phyloP scores from a whole-genome alignment of 495 filamentous ascomycete genomes.

The Rhypophila decipiens region DNA sequence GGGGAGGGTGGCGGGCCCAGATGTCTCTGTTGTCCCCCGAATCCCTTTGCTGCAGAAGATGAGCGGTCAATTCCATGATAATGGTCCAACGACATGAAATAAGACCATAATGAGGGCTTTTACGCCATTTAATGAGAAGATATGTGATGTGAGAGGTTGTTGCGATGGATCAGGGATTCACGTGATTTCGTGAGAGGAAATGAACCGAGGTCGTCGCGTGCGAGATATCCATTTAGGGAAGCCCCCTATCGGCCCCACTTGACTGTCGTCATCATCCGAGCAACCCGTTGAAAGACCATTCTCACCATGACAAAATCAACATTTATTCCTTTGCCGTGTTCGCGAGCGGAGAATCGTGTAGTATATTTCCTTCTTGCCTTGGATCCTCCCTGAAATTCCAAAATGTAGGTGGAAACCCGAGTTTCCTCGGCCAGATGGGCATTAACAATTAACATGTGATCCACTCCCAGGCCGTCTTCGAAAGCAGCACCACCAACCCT shows the following conservation, averaged over 20 bases:
- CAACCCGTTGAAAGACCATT: no score
- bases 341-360: not conserved
- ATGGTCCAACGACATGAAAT: no score
- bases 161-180: no score
- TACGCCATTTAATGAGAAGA: no score
- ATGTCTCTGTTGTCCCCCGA: no score
- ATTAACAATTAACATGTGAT: not conserved
- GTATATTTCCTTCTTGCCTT: not conserved
- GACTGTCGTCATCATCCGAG: not conserved
- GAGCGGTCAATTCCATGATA: no score
- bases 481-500: constrained; percentile 3
- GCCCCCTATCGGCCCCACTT: not conserved
- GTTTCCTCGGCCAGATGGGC: not conserved
- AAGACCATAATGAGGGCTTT: no score
- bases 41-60: no score
- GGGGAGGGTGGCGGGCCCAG: no score
- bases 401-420: constrained; percentile 1
- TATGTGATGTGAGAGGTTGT: no score
- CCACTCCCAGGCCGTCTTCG: constrained; percentile 2
- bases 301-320: no score
- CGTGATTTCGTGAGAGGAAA: not conserved
- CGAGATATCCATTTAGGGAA: not conserved
- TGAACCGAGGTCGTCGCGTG: not conserved
- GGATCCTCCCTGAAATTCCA: not conserved
- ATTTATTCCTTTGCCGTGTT: not conserved